Evolutionary conservation across 2,329 filamentous ascomycete genomes (phyloP).

Genomic region (Xylariaceae sp.): DNA sequence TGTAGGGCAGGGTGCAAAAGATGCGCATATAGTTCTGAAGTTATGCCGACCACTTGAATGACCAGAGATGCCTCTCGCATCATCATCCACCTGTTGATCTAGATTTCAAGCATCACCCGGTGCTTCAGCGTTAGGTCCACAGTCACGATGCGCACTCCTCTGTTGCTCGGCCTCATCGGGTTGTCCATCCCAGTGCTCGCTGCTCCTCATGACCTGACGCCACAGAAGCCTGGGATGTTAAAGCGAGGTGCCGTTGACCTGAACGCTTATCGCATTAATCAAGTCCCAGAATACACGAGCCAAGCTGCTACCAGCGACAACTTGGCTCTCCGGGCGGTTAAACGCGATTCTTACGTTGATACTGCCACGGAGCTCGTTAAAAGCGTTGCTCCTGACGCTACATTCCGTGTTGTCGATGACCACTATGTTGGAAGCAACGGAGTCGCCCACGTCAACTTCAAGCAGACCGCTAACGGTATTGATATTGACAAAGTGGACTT

Average conservation of each 20-base stretch:
- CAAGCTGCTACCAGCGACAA: slow-evolving; percentile 23
- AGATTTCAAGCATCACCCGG: too few relatives aligned
- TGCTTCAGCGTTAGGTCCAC: too few relatives aligned
- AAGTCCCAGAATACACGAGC: slow-evolving; percentile 32
- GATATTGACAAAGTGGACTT: slow-evolving; percentile 62
- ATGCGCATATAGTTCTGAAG: too few relatives aligned
- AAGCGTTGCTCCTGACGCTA: slow-evolving; percentile 33
- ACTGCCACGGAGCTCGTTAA: slow-evolving; percentile 45
- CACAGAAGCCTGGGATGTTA: slow-evolving; percentile 26
- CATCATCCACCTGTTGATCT: too few relatives aligned
- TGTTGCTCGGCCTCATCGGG: slow-evolving; percentile 34
- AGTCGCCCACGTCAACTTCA: slow-evolving; percentile 57
- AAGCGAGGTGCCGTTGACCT: slow-evolving; percentile 33
- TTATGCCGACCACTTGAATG: too few relatives aligned
- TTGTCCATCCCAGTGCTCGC: slow-evolving; percentile 28
- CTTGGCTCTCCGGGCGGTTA: slow-evolving; percentile 25
- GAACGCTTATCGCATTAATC: slow-evolving; percentile 32
- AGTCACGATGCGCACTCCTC: slow-evolving; percentile 29
- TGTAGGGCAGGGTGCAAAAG: too few relatives aligned
- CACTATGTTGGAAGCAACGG: slow-evolving; percentile 55
- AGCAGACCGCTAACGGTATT: slow-evolving; percentile 55
- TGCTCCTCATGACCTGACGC: slow-evolving; percentile 23
- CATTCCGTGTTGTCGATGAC: slow-evolving; percentile 52
- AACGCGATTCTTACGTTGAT: slow-evolving; percentile 39
- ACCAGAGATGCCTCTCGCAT: too few relatives aligned